Base-by-base conservation (phyloP, 768 basidiomycete species). In the Naganishia vishniacii region DNA sequence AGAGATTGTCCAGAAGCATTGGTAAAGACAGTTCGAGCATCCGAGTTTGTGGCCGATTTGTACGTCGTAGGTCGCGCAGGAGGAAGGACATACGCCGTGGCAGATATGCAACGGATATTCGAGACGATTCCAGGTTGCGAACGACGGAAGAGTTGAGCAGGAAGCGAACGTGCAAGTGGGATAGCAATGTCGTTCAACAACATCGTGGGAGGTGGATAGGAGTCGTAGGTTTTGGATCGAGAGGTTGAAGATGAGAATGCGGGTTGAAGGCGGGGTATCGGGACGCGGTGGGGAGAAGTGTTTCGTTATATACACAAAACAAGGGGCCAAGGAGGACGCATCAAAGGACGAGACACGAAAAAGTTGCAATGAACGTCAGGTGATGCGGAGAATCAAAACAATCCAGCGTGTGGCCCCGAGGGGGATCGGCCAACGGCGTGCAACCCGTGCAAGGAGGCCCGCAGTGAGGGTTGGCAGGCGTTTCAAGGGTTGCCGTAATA, bases 1-100 rank as follows among this genome's bases (percentile, higher is more conserved):
- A 61, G 44, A 20, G 59, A 61, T 45, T 44, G 58, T 44, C 29
- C 42, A 46, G 42, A 46, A 0, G 26, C 28, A 46, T 60, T 45
- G 26, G 42, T 47, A 18, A 31, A 45, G 28, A 60, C n/a, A 20
- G 59, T 45, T 34, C 41, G 45, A 26, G 42, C 20, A 31, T 44
- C 41, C 7, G 59, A 45, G 5, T 18, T 20, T 20, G 41, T 25
- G 8, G 25, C 31, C 41, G 26, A 18, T 29, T 44, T 60, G 25
- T n/a, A 45, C n/a, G 48, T 48, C 11, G 40, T n/a, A 1, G 65
- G 29, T 32, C 37, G 49, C 23, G 28, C 53, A 56, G 41, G 37
- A 48, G 61, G 53, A n/a, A 49, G 31, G 65, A 49, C 32, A 18
- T 41, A 28, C 29, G 56, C 44, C 18, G 59, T 31, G 16, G 48